phyloP scores from a whole-genome alignment of 331 rosid species.

The Quercus tomentella region DNA sequence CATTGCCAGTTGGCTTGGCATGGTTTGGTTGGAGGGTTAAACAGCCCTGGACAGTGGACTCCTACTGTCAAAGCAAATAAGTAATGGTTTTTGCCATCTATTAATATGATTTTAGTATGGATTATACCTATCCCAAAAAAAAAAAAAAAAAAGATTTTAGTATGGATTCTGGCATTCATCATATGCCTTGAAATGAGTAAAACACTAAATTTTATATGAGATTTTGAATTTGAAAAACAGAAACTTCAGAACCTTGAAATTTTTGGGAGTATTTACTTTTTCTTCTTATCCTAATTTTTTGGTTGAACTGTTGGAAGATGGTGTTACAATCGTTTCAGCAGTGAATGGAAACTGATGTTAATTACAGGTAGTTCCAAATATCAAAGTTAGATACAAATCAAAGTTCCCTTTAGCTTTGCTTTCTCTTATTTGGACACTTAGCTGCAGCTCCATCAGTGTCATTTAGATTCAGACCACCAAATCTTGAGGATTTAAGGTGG shows the following conservation, averaged over 20 bases:
- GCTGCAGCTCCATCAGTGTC: background rate
- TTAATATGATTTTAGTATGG: too few relatives aligned
- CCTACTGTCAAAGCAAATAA: background rate
- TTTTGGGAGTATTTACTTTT: background rate
- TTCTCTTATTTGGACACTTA: background rate
- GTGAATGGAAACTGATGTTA: background rate
- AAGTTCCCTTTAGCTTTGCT: constrained; percentile 1
- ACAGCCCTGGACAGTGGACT: background rate
- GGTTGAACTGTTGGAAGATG: background rate
- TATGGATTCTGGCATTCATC: background rate
- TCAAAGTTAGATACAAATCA: background rate
- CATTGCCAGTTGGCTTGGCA: too few relatives aligned
- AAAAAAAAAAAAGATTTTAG: background rate
- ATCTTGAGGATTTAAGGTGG: background rate
- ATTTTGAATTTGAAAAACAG: background rate
- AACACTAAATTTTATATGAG: background rate
- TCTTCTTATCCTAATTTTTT: background rate
- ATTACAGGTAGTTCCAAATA: background rate
- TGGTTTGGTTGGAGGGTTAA: too few relatives aligned
- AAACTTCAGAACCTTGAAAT: background rate
- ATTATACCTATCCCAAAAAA: too few relatives aligned
- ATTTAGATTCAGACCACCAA: constrained; percentile 4
- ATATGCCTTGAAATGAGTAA: background rate
- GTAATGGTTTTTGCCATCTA: background rate
- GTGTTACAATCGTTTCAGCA: background rate